Base-by-base conservation (phyloP, 2,329 filamentous ascomycete species). In the Nemania diffusa region DNA sequence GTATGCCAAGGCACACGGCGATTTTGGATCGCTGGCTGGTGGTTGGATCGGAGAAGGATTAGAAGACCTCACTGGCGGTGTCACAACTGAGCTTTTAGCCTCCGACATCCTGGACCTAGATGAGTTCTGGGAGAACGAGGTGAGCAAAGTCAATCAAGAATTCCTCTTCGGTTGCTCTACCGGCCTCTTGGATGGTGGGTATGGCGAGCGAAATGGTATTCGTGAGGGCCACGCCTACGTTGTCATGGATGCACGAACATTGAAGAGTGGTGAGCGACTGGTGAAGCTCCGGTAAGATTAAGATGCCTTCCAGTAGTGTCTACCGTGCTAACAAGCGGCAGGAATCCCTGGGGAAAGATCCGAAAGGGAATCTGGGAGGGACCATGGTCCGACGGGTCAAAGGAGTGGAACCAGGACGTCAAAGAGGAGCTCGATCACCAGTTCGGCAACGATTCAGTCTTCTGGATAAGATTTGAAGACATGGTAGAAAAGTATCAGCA, bases 1-100 rank as follows among this genome's bases (percentile, higher is more conserved):
- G 0, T 95, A 92, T 75, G 92, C 92, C 22, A 96, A 96, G 78
- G 91, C 91, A 0, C 92, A 96, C 73, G 92, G 92, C 2, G 92
- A 94, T 72, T 94, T 91, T 72, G 87, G 84, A 17, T 87, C 91
- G 0, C 88, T 94, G 42, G 84, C 89, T 37, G 91, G 91, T 26
- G 91, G 91, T 7, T 92, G 89, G 79, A 90, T 91, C 20, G 90
- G 87, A 5, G 86, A 88, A 73, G 86, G 82, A 2, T 73, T 88
- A 1, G 87, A 85, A 72, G 85, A 91, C 77, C 80, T 90, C 11
- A 88, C 85, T 15, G 91, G 91, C 1, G 91, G 91, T 27, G 89
- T 93, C 13, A 92, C 90, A 0, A 90, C 88, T 0, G 88, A 91
- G 74, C 79, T 93, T 11, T 85, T 91, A 51, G 87, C 88, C 1